Percentiles rank a stretch among this genome's conserved stretches.
Evolutionary conservation across 208 protist genomes (phyloP).

Genomic region (Acanthamoeba polyphaga): DNA sequence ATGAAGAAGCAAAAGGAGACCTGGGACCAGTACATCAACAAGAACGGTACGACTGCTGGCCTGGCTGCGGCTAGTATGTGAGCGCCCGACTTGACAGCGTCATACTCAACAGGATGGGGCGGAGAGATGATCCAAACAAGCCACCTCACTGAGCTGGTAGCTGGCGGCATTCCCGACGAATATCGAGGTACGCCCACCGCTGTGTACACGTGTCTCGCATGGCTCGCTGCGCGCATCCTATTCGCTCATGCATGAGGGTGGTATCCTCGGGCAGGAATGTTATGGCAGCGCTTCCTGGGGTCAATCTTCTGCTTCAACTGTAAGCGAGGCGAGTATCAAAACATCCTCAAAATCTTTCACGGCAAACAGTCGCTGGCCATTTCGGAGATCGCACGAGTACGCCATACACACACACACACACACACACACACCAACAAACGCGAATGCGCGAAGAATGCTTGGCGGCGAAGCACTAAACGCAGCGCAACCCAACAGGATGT

Average conservation of each 20-base stretch:
- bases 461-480: background rate
- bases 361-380: constrained; percentile 47
- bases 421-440: background rate
- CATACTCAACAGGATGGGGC: constrained; percentile 4
- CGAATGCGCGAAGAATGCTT: background rate
- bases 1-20: constrained; percentile 58
- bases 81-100: background rate
- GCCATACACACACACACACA: too few species aligned
- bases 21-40: constrained; percentile 69
- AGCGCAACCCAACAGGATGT: constrained; percentile 81
- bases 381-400: constrained; percentile 61
- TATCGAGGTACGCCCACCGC: constrained; percentile 5
- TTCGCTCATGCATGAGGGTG: too few species aligned
- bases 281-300: constrained; percentile 66
- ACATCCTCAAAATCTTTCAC: constrained; percentile 22
- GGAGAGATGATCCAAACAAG: constrained; percentile 58
- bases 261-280: background rate
- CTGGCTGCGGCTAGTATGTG: background rate
- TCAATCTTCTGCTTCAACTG: constrained; percentile 43
- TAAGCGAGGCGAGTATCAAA: constrained; percentile 69
- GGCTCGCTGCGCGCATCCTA: background rate
- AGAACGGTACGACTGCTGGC: background rate
- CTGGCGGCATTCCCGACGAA: constrained; percentile 68
- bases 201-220: background rate
- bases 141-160: background rate